Percentiles rank a stretch among this genome's conserved stretches.
Evolutionary conservation across 176 grass and related monocot genomes (phyloP).

Genomic region (Zea mays): Zm-B73-REFERENCE-NAM-5.0 NC_050098.1:219122501-219123000

Average conservation of each 20-base stretch:
- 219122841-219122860: slow-evolving; percentile 87
- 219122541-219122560: not conserved
- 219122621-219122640: not conserved
- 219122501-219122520: not conserved
- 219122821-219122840: slow-evolving; percentile 21
- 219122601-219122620: not conserved
- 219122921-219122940: slow-evolving; percentile 95
- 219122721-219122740: not conserved
- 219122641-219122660: slow-evolving; percentile 6
- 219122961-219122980: slow-evolving; percentile 66
- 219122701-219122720: not conserved
- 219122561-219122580: not conserved
- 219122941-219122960: slow-evolving; percentile 87
- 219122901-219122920: slow-evolving; percentile 96
- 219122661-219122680: not conserved
- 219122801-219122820: slow-evolving; percentile 39
- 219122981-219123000: slow-evolving; percentile 87
- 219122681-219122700: not conserved
- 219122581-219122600: not conserved
- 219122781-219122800: slow-evolving; percentile 23
- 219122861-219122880: slow-evolving; percentile 96
- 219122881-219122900: slow-evolving; percentile 99
- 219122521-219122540: slow-evolving; percentile 1
- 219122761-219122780: slow-evolving; percentile 6
- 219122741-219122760: not conserved